Conservation (phyloP, 768 basidiomycete species). For the Lentinula sp. region DNA sequence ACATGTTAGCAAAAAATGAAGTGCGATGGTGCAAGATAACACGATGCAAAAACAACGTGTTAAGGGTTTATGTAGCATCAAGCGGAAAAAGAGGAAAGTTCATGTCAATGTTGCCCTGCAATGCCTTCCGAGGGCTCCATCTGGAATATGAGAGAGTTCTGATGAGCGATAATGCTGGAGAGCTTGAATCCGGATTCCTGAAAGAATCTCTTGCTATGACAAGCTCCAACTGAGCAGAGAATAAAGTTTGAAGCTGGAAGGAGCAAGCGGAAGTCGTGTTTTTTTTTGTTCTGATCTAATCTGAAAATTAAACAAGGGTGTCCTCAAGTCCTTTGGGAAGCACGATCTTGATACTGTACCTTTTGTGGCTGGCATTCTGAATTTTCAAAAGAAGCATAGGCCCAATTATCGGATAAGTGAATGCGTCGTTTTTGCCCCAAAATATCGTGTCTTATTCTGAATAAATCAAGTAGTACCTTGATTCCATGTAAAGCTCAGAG, state of each 20-base stretch:
- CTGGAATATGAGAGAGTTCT: background rate
- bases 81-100: background rate
- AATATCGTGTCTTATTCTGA: background rate
- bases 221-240: background rate
- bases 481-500: background rate
- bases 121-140: background rate
- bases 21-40: background rate
- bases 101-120: background rate
- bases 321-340: background rate
- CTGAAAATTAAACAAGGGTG: background rate
- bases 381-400: background rate
- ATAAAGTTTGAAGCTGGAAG: background rate
- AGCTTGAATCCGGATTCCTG: background rate
- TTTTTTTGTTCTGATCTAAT: background rate
- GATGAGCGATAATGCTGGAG: background rate
- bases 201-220: background rate
- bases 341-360: background rate
- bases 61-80: background rate
- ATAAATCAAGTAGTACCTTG: background rate
- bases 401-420: background rate
- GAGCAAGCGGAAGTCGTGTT: background rate
- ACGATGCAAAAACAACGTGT: background rate
- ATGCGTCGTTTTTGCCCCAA: background rate
- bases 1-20: background rate
- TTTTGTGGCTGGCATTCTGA: background rate